Evolutionary conservation across 164 flowering plant genomes (phyloP).

Genomic region (Chimonanthus praecox): DNA sequence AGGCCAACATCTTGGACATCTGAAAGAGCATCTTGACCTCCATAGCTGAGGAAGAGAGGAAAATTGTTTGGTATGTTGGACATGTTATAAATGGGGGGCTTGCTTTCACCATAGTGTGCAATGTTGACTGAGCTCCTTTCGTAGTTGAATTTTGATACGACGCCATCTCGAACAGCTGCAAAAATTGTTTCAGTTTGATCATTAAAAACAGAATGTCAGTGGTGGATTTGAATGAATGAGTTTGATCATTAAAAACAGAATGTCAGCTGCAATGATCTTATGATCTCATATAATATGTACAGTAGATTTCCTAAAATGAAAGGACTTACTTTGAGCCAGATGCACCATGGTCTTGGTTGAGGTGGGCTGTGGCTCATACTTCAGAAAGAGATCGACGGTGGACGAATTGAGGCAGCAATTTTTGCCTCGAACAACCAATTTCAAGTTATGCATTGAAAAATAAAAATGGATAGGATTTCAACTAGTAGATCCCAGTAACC

Average conservation of each 20-base stretch:
- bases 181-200: background rate
- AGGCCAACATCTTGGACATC: constrained; percentile 43
- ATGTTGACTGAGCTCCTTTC: constrained; percentile 30
- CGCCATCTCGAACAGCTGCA: constrained; percentile 53
- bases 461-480: too few species aligned
- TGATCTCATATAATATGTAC: too few species aligned
- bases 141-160: constrained; percentile 46
- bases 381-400: constrained; percentile 46
- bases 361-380: constrained; percentile 65
- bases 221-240: too few species aligned
- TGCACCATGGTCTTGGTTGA: constrained; percentile 73
- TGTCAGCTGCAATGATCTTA: too few species aligned
- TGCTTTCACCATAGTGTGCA: constrained; percentile 39
- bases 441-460: too few species aligned
- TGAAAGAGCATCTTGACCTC: constrained; percentile 58
- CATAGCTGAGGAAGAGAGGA: constrained; percentile 71
- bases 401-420: constrained; percentile 72
- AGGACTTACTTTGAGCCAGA: constrained; percentile 62
- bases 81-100: constrained; percentile 55
- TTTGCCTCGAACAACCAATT: constrained; percentile 22
- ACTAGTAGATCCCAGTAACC: background rate
- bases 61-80: constrained; percentile 54
- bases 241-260: background rate
- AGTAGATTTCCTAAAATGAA: too few species aligned
- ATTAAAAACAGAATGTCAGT: background rate